Conservation (phyloP, 1,284 basidiomycete species). For the Microbotryomycetes sp. region DNA sequence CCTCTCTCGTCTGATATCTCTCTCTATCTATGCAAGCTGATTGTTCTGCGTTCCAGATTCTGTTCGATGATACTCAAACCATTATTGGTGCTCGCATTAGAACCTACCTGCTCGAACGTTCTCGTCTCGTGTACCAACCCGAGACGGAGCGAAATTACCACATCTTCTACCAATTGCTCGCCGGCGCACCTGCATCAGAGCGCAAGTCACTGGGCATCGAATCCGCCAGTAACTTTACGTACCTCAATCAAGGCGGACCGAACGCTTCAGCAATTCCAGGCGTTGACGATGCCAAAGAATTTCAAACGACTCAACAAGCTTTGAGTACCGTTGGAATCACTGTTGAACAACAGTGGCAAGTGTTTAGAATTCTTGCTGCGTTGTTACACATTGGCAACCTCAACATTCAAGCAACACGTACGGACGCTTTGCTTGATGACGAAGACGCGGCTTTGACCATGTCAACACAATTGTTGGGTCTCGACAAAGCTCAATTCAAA, state of each 20-base stretch:
- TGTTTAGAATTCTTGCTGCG: conserved; percentile 88
- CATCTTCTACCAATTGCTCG: conserved; percentile 99
- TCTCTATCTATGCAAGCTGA: background rate
- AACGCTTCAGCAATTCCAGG: conserved; percentile 74
- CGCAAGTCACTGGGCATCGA: conserved; percentile 89
- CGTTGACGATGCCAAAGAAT: conserved; percentile 94
- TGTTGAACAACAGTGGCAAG: conserved; percentile 95
- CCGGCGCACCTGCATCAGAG: conserved; percentile 90
- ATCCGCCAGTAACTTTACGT: conserved; percentile 77
- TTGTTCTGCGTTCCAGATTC: conserved; percentile 55
- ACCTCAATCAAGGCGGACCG: conserved; percentile 88
- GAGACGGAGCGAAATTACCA: conserved; percentile 97
- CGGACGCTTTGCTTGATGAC: conserved; percentile 78
- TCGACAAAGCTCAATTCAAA: conserved; percentile 89
- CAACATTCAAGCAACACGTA: conserved; percentile 73
- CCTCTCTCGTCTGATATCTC: background rate
- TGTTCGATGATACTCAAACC: conserved; percentile 89
- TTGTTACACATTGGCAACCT: conserved; percentile 95
- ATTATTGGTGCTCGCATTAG: conserved; percentile 97
- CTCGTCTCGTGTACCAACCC: conserved; percentile 94
- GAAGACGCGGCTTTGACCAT: conserved; percentile 72
- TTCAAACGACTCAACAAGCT: conserved; percentile 85
- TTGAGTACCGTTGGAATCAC: conserved; percentile 94
- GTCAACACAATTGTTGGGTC: conserved; percentile 82
- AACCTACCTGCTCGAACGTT: conserved; percentile 94